Conservation (phyloP, 2,329 filamentous ascomycete genomes). For the Scedosporium minutisporum region DNA sequence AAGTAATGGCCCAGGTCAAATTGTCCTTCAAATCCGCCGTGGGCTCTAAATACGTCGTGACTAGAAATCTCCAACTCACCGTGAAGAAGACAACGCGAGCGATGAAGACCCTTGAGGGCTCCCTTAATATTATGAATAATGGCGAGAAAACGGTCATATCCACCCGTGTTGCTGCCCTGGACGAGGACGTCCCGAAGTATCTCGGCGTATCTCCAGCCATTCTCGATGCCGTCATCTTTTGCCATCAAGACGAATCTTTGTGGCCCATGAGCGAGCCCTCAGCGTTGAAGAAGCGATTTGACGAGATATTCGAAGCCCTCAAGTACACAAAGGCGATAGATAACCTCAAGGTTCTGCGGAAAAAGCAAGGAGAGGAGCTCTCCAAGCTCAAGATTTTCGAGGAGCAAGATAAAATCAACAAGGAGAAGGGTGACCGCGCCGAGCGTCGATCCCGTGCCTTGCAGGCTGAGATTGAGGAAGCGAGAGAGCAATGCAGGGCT, state of each 20-base stretch:
- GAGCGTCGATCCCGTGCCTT: constrained; percentile 57
- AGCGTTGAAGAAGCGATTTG: constrained; percentile 84
- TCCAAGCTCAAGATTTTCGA: constrained; percentile 65
- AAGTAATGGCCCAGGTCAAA: constrained; percentile 85
- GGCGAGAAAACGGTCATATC: constrained; percentile 74
- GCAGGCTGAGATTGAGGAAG: constrained; percentile 53
- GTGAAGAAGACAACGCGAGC: constrained; percentile 70
- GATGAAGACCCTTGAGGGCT: constrained; percentile 78
- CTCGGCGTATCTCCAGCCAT: constrained; percentile 86
- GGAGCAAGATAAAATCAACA: constrained; percentile 69
- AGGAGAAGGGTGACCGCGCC: constrained; percentile 68
- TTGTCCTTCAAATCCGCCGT: constrained; percentile 75
- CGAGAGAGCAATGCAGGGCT: constrained; percentile 47
- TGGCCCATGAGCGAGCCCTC: constrained; percentile 91
- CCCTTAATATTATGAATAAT: constrained; percentile 63
- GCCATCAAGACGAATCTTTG: constrained; percentile 93
- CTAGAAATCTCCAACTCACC: constrained; percentile 74
- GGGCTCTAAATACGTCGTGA: constrained; percentile 70
- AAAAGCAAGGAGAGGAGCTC: constrained; percentile 71
- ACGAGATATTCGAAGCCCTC: constrained; percentile 93
- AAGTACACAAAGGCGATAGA: constrained; percentile 98
- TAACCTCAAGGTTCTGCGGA: constrained; percentile 79
- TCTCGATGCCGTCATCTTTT: constrained; percentile 93
- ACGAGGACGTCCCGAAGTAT: constrained; percentile 73
- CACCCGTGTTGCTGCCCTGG: constrained; percentile 69